Evolutionary conservation across 1,284 basidiomycete species (phyloP).

Genomic region (Apiotrichum akiyoshidainum): DNA sequence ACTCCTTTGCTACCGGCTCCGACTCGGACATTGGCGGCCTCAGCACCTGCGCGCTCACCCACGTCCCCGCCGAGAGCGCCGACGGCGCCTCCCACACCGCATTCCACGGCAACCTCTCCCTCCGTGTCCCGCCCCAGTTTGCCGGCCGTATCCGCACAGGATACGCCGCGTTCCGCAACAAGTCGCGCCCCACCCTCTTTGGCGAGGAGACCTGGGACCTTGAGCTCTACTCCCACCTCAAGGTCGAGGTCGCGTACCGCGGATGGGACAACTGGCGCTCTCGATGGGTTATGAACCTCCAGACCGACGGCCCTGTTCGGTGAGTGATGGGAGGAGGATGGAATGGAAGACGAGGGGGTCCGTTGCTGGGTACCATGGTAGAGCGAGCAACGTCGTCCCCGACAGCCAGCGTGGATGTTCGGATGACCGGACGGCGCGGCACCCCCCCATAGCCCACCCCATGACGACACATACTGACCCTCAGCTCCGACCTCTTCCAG

Average conservation of each 20-base stretch:
- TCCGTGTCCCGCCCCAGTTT: slow-evolving; percentile 42
- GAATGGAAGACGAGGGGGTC: no score
- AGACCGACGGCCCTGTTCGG: slow-evolving; percentile 54
- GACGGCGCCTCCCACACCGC: slow-evolving; percentile 29
- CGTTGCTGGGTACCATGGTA: no score
- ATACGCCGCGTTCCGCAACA: slow-evolving; percentile 55
- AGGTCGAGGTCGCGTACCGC: slow-evolving; percentile 50
- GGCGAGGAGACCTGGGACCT: slow-evolving; percentile 54
- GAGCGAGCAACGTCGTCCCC: no score
- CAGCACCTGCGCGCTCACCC: slow-evolving; percentile 34
- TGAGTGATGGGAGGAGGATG: slow-evolving; percentile 18
- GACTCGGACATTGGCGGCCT: slow-evolving; percentile 49
- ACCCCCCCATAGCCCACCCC: no score
- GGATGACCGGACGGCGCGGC: no score
- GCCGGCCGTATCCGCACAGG: slow-evolving; percentile 50
- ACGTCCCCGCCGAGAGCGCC: slow-evolving; percentile 14
- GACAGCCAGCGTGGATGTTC: no score
- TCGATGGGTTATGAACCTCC: slow-evolving; percentile 54
- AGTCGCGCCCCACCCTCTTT: slow-evolving; percentile 51
- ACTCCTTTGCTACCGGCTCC: slow-evolving; percentile 36
- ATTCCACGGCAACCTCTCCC: slow-evolving; percentile 43
- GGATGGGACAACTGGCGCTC: slow-evolving; percentile 48
- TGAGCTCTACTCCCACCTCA: slow-evolving; percentile 52
- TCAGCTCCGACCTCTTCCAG: slow-evolving; percentile 55
- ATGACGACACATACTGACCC: neutral